Conservation (phyloP, 2,329 filamentous ascomycete genomes). For the Cladophialophora chaetospira region DNA sequence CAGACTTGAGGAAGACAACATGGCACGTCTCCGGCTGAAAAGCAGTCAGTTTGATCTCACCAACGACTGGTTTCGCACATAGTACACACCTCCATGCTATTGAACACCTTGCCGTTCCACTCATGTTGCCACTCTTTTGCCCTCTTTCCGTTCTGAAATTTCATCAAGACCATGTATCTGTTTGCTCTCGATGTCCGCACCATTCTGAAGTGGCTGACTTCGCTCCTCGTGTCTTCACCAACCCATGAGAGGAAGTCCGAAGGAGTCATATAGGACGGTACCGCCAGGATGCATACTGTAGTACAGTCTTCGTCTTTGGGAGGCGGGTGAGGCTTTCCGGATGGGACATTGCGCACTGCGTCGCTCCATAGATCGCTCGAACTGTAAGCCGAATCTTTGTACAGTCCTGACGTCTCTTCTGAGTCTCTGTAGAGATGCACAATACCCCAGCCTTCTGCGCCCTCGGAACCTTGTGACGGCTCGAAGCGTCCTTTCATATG, state of each 20-base stretch:
- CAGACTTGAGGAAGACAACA: constrained; percentile 90
- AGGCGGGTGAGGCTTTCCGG: constrained; percentile 25
- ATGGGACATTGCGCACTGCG: constrained; percentile 23
- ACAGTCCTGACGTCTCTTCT: constrained; percentile 68
- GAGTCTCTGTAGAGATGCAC: constrained; percentile 91
- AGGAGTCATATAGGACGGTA: constrained; percentile 90
- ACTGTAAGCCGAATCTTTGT: constrained; percentile 47
- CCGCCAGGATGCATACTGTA: constrained; percentile 88
- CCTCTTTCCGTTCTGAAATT: constrained; percentile 74
- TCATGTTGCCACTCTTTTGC: constrained; percentile 79
- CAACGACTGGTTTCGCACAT: not conserved
- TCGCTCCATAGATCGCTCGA: constrained; percentile 32
- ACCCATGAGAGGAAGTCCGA: constrained; percentile 90
- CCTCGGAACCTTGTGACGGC: constrained; percentile 72
- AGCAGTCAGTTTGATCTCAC: constrained; percentile 27
- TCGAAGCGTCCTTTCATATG: constrained; percentile 82
- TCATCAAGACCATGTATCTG: constrained; percentile 93
- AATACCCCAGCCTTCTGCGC: constrained; percentile 74
- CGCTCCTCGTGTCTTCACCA: constrained; percentile 79
- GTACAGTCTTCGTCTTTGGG: constrained; percentile 68
- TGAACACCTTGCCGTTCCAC: constrained; percentile 93
- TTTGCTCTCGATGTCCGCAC: constrained; percentile 87
- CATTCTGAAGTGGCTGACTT: constrained; percentile 92
- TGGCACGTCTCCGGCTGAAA: constrained; percentile 84
- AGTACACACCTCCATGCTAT: constrained; percentile 74